Percentiles rank a stretch among this genome's conserved stretches.
These are phyloP conservation scores for Scheffersomyces lignicola DNA, from an alignment of 1,139 yeast species.

Conservation along the genomic window DNA sequence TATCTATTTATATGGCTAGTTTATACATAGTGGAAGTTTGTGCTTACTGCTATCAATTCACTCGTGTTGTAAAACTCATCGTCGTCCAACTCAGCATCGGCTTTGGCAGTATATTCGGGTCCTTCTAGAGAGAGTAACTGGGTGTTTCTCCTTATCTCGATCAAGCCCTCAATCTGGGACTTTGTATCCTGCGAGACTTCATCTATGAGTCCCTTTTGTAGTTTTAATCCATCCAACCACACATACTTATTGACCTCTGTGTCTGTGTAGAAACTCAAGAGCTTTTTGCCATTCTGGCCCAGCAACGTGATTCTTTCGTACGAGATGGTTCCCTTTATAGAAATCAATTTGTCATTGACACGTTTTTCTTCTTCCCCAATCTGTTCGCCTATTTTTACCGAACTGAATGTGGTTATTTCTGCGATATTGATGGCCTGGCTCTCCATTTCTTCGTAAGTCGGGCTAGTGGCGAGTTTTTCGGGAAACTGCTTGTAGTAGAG, in stretches of 20 bases:
- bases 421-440: conserved; percentile 26
- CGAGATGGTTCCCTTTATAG: conserved; percentile 53
- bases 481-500: conserved; percentile 62
- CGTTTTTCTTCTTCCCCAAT: conserved; percentile 40
- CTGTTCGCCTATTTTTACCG: conserved; percentile 44
- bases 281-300: conserved; percentile 39
- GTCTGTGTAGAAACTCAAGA: conserved; percentile 66
- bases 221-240: conserved; percentile 79
- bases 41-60: neutral
- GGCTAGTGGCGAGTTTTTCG: conserved; percentile 46
- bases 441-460: conserved; percentile 59
- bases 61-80: neutral
- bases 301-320: conserved; percentile 55
- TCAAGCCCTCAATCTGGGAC: conserved; percentile 55
- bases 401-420: conserved; percentile 42
- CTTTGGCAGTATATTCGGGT: conserved; percentile 4
- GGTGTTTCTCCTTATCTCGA: conserved; percentile 61
- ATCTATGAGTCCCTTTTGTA: conserved; percentile 47
- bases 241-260: conserved; percentile 68
- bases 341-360: conserved; percentile 42
- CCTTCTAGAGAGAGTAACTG: conserved; percentile 59
- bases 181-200: conserved; percentile 59
- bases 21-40: neutral
- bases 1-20: neutral
- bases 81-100: neutral